Percentiles rank a stretch among this genome's conserved stretches.
phyloP scores from a whole-genome alignment of 768 basidiomycete species.

The Dacryopinax primogenitus region DNA sequence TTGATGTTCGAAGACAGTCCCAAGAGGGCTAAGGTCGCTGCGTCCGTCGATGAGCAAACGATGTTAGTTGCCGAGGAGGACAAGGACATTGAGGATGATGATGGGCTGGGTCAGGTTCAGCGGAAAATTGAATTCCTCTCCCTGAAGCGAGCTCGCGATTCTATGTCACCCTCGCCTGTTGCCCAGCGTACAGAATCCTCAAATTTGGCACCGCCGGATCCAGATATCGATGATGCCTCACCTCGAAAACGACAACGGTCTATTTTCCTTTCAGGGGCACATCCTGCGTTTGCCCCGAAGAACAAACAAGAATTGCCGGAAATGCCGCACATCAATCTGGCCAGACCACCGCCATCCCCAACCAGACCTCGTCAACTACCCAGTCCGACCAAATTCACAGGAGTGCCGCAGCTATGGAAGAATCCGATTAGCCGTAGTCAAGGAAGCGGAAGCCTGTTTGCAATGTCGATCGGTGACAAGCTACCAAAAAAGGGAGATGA shows the following conservation, averaged over 20 bases:
- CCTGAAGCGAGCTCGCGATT: conserved; percentile 1
- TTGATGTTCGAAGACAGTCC: background rate
- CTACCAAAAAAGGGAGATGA: background rate
- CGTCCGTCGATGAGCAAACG: background rate
- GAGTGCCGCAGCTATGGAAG: background rate
- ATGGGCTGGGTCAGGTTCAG: background rate
- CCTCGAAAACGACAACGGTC: background rate
- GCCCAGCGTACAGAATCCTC: background rate
- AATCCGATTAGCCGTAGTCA: background rate
- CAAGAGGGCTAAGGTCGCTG: background rate
- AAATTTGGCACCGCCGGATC: background rate
- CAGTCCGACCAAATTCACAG: background rate
- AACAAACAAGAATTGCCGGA: background rate
- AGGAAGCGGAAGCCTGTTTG: background rate
- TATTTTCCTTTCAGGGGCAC: background rate
- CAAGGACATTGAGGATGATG: background rate
- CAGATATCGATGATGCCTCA: background rate
- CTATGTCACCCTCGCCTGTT: background rate
- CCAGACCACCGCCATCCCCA: background rate
- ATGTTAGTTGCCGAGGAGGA: background rate
- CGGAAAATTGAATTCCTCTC: background rate
- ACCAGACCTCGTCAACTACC: background rate
- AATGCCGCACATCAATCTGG: background rate
- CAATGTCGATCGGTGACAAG: background rate
- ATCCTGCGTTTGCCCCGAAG: background rate